Base-by-base conservation (phyloP, 2,329 filamentous ascomycete genomes). In the Dendrostoma leiphaemia region DNA sequence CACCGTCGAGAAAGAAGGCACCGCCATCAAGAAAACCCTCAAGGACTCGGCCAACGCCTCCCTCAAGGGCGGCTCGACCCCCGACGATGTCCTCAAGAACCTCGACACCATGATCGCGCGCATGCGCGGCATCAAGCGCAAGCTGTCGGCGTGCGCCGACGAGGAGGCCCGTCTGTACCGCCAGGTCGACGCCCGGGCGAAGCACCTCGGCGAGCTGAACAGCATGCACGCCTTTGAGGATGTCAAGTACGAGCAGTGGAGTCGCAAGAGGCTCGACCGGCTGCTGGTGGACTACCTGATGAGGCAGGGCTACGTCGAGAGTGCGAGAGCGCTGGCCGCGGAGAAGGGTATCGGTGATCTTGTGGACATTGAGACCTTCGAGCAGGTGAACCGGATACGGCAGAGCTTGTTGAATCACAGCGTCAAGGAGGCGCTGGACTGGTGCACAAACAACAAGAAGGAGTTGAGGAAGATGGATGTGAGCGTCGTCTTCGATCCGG, bases 401-500 rank as follows among this genome's bases (percentile, higher is more conserved):
- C 80, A 86, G 63, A 89, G 86, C 58, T 73, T 99, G 57, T 74
- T 82, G 40, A 78, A 79, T 35, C 85, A 86, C 29, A 89, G 85
- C 62, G 88, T 93, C 4, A 79, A 80, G 32, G 89, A 95, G 63
- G 92, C 91, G 21, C 71, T 99, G 51, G 82, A 84, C 12, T 99
- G 94, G 94, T 97, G 94, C 69, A 83, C 80, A 15, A 93, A 97
- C 65, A 96, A 97, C 71, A 94, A 95, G 71, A 92, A 93, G 64
- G 89, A 92, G 59, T 74, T 99, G 56, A 89, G 91, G 66, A 96
- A 94, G 77, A 88, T 90, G 71, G 87, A 90, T 69, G 89, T 90
- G 69, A 59, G 83, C 67, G 3, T 7, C 12, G 1, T 13, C 19
- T 24, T 12, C 29, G 12, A 5, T 31, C 17, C 10, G n/a, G n/a